phyloP scores from a whole-genome alignment of 1,284 basidiomycete species.

The Anthracocystis walkeri region DNA sequence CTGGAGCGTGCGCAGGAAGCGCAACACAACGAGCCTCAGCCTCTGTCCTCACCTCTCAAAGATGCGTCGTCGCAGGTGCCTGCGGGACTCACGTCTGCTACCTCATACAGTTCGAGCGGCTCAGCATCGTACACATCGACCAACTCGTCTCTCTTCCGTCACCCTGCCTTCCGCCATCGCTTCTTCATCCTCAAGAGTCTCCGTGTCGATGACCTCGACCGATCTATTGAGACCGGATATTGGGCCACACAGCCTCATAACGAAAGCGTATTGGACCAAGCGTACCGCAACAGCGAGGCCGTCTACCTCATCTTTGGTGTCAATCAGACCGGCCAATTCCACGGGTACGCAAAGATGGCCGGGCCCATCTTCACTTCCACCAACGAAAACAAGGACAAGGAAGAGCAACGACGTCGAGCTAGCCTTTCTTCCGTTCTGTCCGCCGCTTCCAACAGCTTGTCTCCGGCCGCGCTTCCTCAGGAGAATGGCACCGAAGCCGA shows the following conservation, averaged over 20 bases:
- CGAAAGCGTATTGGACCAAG: constrained; percentile 81
- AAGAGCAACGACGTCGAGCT: constrained; percentile 31
- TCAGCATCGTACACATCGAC: constrained; percentile 63
- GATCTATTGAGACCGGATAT: constrained; percentile 81
- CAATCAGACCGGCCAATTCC: constrained; percentile 80
- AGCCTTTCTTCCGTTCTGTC: constrained; percentile 35
- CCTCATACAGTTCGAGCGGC: constrained; percentile 49
- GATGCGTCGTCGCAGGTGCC: constrained; percentile 15
- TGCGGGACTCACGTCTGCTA: constrained; percentile 29
- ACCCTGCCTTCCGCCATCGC: constrained; percentile 82
- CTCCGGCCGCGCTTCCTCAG: constrained; percentile 21
- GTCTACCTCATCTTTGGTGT: constrained; percentile 91
- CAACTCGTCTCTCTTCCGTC: constrained; percentile 77
- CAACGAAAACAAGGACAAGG: constrained; percentile 28
- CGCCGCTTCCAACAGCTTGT: constrained; percentile 14
- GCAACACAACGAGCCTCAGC: constrained; percentile 6
- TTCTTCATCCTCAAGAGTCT: constrained; percentile 92
- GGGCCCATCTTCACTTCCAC: constrained; percentile 54
- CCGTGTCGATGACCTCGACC: constrained; percentile 80
- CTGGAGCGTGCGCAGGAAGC: constrained; percentile 24
- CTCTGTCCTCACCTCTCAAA: constrained; percentile 16
- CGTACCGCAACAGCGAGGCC: constrained; percentile 85
- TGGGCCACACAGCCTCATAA: constrained; percentile 97
- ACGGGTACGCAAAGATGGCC: constrained; percentile 68
- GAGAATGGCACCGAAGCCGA: constrained; percentile 17